Evolutionary conservation across 768 basidiomycete species (phyloP).

Genomic region (Agaricus bisporus): DNA sequence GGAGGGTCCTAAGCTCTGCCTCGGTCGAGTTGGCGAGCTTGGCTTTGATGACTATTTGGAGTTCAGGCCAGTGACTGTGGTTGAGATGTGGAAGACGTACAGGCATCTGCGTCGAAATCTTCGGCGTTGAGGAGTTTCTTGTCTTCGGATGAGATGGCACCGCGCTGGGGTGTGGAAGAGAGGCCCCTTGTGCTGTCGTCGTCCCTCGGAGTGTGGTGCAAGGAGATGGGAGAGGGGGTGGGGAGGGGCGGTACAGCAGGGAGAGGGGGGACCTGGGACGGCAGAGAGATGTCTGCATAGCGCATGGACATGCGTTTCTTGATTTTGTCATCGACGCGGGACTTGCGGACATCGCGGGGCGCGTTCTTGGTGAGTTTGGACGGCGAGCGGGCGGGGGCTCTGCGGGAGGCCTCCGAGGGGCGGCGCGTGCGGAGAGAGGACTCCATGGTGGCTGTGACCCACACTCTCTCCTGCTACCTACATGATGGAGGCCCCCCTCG

Average conservation of each 20-base stretch:
- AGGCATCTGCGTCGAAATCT: conserved; percentile 83
- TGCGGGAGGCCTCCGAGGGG: conserved; percentile 42
- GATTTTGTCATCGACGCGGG: conserved; percentile 80
- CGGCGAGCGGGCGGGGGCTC: conserved; percentile 22
- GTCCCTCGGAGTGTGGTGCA: conserved; percentile 12
- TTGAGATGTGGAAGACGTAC: conserved; percentile 41
- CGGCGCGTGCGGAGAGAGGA: conserved; percentile 42
- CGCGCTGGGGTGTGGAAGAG: background rate
- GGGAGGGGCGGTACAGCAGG: conserved; percentile 36
- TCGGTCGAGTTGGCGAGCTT: conserved; percentile 88
- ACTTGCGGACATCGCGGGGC: conserved; percentile 42
- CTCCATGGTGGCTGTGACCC: conserved; percentile 32
- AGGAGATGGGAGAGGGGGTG: conserved; percentile 10
- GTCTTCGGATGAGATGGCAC: conserved; percentile 42
- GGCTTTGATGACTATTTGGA: conserved; percentile 53
- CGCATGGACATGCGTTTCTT: conserved; percentile 95
- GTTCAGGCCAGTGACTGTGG: background rate
- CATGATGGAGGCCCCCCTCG: conserved; percentile 10
- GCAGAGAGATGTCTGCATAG: conserved; percentile 82
- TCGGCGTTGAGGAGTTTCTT: conserved; percentile 66
- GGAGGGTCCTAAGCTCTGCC: conserved; percentile 68
- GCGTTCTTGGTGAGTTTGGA: conserved; percentile 30
- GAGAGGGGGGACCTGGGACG: conserved; percentile 44
- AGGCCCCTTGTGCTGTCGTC: conserved; percentile 46
- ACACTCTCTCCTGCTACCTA: conserved; percentile 7